Evolutionary conservation across 1,139 yeast species (phyloP).

Genomic region (Suhomyces wounanorum): DNA sequence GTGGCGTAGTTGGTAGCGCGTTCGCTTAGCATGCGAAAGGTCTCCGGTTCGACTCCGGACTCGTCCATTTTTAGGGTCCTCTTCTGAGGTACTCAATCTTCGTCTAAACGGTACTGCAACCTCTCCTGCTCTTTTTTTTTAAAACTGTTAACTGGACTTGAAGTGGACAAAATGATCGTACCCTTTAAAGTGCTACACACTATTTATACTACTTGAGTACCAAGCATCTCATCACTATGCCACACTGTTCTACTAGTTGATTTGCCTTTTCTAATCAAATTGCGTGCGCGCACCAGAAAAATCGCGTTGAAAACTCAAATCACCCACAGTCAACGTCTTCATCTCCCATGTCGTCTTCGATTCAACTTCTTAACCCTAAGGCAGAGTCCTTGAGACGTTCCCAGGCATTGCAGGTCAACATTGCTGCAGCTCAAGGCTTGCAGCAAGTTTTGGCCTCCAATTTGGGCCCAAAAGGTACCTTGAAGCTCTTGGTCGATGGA

Average conservation of each 20-base stretch:
- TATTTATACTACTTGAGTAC: no score
- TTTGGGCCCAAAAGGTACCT: constrained; percentile 95
- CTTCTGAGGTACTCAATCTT: not conserved
- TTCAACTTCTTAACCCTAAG: constrained; percentile 92
- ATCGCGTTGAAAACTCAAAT: constrained; percentile 14
- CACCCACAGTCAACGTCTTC: constrained; percentile 37
- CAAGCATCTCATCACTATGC: no score
- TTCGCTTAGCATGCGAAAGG: constrained; percentile 89
- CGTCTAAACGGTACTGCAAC: no score
- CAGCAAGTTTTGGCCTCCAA: constrained; percentile 90
- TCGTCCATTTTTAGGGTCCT: constrained; percentile 56
- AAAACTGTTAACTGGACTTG: no score
- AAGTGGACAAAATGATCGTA: no score
- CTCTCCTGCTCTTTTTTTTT: no score
- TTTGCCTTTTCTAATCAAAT: not conserved
- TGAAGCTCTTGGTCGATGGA: constrained; percentile 96
- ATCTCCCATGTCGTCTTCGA: constrained; percentile 59
- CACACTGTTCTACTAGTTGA: not conserved
- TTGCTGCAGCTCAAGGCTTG: constrained; percentile 94
- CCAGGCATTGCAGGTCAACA: constrained; percentile 94
- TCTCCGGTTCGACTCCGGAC: constrained; percentile 90
- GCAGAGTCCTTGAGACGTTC: constrained; percentile 94
- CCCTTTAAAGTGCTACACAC: no score
- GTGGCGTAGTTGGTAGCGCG: constrained; percentile 95
- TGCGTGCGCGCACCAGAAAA: constrained; percentile 9